Base-by-base conservation (phyloP, 306 rosid species). In the Malus orientalis region DNA sequence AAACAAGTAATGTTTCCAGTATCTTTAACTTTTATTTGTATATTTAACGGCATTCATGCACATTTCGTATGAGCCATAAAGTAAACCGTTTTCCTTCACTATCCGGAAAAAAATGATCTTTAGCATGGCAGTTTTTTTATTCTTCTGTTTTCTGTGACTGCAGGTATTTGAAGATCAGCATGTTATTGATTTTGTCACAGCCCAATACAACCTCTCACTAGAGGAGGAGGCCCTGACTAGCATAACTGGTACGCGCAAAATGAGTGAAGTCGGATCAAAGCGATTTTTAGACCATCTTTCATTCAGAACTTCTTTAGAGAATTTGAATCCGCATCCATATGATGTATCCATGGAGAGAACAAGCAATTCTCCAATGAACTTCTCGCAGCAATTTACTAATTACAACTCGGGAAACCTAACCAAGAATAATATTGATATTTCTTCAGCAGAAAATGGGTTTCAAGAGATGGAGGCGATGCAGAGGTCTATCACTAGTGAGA, bases 161-260 rank as follows among this genome's bases (percentile, higher is more conserved):
- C 76, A 90, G 94, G 93, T 91, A 25, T 55, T 84, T 67, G 93
- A 93, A 85, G 94, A 93, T 79, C 86, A 89, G 73, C 85, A 86
- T 30, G 87, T 88, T 15, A 60, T 93, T 65, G 94, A 90, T 78
- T 88, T 89, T 44, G 54, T 89, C 40, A 82, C 86, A 76, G 66
- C 72, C 29, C 91, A 89, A 42, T 87, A 86, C 85, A 85, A 72
- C 69, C 77, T 73, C 14, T 67, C 84, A 68, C 22, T 78, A 32
- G 89, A 84, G 73, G 87, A 88, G 61, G 85, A 79, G 67, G 76
- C 84, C 9, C 63, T 84, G 33, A 81, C 77, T 70, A 65, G 82
- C 53, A 66, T 32, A 64, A 16, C 44, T 12, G 14, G 69, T 64
- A 30, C 1, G n/a, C 1, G 38, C 30, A 61, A 82, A 65, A 82